A percentile compares a stretch with the other conserved stretches of the same genome.
phyloP scores from a whole-genome alignment of 108 stramenopile species.

The Stephanodiscus minutulus region DNA sequence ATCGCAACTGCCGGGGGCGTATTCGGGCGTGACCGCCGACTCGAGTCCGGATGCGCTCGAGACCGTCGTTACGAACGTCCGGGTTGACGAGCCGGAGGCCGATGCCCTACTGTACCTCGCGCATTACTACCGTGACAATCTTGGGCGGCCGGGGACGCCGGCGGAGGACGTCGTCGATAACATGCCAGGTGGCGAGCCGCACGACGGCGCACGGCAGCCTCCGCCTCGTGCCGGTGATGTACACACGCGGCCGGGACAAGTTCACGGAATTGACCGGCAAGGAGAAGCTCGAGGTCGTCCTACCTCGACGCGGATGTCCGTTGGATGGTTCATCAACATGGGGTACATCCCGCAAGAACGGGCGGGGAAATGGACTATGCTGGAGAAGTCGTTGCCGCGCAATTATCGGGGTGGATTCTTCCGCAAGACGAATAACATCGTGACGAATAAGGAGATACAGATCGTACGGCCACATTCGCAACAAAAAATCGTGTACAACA shows the following conservation, averaged over 20 bases:
- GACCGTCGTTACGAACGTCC: conserved; percentile 62
- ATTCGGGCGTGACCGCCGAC: conserved; percentile 28
- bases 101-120: conserved; percentile 91
- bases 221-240: conserved; percentile 74
- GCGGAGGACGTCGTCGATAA: conserved; percentile 42
- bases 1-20: conserved; percentile 45
- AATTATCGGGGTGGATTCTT: conserved; percentile 33
- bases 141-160: conserved; percentile 41
- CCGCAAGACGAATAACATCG: conserved; percentile 9
- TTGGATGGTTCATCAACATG: conserved; percentile 84
- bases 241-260: conserved; percentile 68
- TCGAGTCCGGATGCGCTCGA: conserved; percentile 46
- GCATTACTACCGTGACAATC: conserved; percentile 75
- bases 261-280: conserved; percentile 72
- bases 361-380: conserved; percentile 58
- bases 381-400: conserved; percentile 42
- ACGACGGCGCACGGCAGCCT: conserved; percentile 66
- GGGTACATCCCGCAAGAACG: conserved; percentile 86
- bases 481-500: neutral
- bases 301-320: conserved; percentile 45
- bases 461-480: conserved; percentile 18
- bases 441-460: conserved; percentile 14
- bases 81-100: conserved; percentile 83
- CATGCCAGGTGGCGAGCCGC: conserved; percentile 77
- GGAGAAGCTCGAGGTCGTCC: conserved; percentile 44